Evolutionary conservation across 75 land plant species (phyloP), one percentile per base, ranked within the genome.

Genomic region (Azolla pinnata): DNA sequence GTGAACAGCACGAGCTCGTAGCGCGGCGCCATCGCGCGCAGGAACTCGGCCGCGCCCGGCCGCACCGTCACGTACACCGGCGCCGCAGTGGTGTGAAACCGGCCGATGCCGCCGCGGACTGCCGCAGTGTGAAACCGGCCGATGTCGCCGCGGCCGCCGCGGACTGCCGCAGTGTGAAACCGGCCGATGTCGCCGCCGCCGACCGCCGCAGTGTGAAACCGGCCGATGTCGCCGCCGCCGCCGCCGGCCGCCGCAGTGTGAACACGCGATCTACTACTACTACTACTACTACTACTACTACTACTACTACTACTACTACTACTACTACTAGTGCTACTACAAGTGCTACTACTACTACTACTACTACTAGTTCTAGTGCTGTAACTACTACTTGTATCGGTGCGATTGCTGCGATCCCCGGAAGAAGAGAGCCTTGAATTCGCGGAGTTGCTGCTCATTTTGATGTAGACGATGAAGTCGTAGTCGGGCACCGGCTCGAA

Each of bases 1-100:
- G 70, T 67, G 34, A 61, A 67, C 1, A 67, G 26, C 10, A 67
- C 55, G 23, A 67, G 25, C 44, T 67, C 70, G 45, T 12, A 67
- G 18, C 23, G 24, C 18, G 45, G 0, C 4, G 55, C 67, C 29
- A 46, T 34, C 10, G 35, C 40, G 1, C 23, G 30, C 54, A 67
- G 67, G 33, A 67, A 61, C 51, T 30, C 35, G 12, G 62, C 67
- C 16, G 62, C 56, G 20, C 70, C 70, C 9, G 70, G 70, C 28
- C 70, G 56, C 67, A 62, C 62, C 24, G 31, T 1, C 0, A 67
- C 27, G 21, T 44, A 61, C 1, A 57, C 48, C 1, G 60, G 3
- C 21, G 49, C 49, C 14, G 42, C 7, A 38, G 14, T 38, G 14
- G 42, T 8, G 42, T 8, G 42, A 38, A 8, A 14, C 7, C 12